These are phyloP conservation scores for Heteromeles arbutifolia DNA, from an alignment of 306 rosid species.

Conservation along the genomic window DNA sequence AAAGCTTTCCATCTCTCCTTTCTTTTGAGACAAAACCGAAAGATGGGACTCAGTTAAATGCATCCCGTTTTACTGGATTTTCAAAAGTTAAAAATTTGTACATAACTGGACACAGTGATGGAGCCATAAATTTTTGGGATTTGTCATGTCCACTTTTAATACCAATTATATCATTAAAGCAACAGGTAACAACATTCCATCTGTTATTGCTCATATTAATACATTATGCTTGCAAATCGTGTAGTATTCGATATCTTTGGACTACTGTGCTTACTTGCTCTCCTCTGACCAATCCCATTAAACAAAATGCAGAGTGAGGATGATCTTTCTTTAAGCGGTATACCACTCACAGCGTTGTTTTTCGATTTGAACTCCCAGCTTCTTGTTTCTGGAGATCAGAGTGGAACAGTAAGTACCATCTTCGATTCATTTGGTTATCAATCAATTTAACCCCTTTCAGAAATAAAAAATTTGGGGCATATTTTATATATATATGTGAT, in stretches of 20 bases:
- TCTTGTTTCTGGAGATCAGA: slow-evolving; percentile 83
- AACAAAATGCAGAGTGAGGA: slow-evolving; percentile 61
- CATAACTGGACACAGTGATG: slow-evolving; percentile 80
- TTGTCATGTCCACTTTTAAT: slow-evolving; percentile 57
- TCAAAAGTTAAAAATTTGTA: slow-evolving; percentile 55
- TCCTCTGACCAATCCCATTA: not conserved
- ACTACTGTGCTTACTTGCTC: not conserved
- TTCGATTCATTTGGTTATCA: not conserved
- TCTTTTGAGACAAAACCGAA: slow-evolving; percentile 47
- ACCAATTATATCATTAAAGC: slow-evolving; percentile 65
- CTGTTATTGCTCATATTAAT: not conserved
- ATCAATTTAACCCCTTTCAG: not conserved
- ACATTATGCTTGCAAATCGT: not conserved
- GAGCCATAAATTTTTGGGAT: slow-evolving; percentile 81
- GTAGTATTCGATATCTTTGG: not conserved
- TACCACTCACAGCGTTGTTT: slow-evolving; percentile 63
- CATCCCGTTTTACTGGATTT: slow-evolving; percentile 62
- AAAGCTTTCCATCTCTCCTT: slow-evolving; percentile 54
- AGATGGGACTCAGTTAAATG: slow-evolving; percentile 40
- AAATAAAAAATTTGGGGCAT: slow-evolving; percentile 4
- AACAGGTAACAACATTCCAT: slow-evolving; percentile 47
- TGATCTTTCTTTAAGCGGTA: slow-evolving; percentile 64
- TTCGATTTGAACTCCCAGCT: slow-evolving; percentile 43
- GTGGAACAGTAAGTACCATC: slow-evolving; percentile 60
- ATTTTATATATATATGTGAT: slow-evolving; percentile 8